A percentile compares a stretch with the other conserved stretches of the same genome.
Evolutionary conservation across 768 basidiomycete species (phyloP).

Genomic region (Russula griseocarnosa): DNA sequence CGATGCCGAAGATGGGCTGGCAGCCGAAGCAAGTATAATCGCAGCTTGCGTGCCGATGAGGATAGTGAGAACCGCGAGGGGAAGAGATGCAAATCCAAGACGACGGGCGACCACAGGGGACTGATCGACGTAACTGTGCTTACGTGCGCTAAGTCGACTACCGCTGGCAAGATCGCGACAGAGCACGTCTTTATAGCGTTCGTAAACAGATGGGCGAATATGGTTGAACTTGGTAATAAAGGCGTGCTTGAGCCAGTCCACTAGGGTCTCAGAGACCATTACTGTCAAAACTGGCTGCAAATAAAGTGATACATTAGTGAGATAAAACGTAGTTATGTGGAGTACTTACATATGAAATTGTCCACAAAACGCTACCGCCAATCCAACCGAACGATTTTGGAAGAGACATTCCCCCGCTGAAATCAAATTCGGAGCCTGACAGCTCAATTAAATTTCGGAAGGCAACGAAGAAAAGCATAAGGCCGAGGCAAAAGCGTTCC

Average conservation of each 20-base stretch:
- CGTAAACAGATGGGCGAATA: conserved; percentile 91
- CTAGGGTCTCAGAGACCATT: conserved; percentile 84
- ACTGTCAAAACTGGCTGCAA: conserved; percentile 86
- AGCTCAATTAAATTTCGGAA: conserved; percentile 94
- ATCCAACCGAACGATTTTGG: conserved; percentile 86
- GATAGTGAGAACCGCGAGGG: conserved; percentile 78
- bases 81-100: conserved; percentile 89
- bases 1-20: conserved; percentile 22
- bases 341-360: conserved; percentile 78
- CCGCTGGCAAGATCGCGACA: conserved; percentile 88
- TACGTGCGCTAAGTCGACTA: conserved; percentile 63
- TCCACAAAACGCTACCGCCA: conserved; percentile 72
- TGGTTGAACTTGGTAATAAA: conserved; percentile 99
- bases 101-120: conserved; percentile 91
- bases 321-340: background rate
- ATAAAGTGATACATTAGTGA: conserved; percentile 7
- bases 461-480: conserved; percentile 90
- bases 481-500: conserved; percentile 85
- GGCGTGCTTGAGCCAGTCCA: conserved; percentile 99
- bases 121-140: conserved; percentile 93
- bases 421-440: conserved; percentile 83
- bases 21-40: conserved; percentile 50
- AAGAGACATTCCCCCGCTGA: conserved; percentile 62
- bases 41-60: conserved; percentile 73
- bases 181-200: conserved; percentile 90